Evolutionary conservation across 106 monocot genomes (phyloP).

Genomic region (Dendrobium catenatum): DNA sequence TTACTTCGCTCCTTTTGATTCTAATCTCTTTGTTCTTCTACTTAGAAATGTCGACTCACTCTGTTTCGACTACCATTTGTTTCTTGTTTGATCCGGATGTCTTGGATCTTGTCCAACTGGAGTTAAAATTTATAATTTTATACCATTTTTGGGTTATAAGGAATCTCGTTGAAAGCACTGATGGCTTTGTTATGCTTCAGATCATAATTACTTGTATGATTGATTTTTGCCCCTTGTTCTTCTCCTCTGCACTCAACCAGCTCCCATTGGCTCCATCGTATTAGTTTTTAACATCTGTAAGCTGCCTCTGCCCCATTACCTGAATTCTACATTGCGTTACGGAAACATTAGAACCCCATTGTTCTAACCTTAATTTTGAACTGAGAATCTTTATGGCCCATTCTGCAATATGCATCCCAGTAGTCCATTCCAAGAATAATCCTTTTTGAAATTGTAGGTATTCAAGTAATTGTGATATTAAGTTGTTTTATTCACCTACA

Average conservation of each 20-base stretch:
- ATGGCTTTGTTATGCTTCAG: background rate
- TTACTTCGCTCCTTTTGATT: background rate
- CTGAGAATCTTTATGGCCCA: background rate
- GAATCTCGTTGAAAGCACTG: too few relatives aligned
- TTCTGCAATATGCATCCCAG: background rate
- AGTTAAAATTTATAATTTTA: background rate
- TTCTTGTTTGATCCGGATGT: background rate
- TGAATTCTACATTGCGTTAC: background rate
- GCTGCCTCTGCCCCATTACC: too few relatives aligned
- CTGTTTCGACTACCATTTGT: background rate
- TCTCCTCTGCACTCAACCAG: too few relatives aligned
- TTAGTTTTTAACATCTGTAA: too few relatives aligned
- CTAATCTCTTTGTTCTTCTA: background rate
- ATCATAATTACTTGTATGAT: background rate
- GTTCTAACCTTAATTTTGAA: background rate
- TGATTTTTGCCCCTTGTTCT: background rate
- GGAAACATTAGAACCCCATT: too few relatives aligned
- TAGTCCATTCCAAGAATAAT: background rate
- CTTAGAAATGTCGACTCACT: background rate
- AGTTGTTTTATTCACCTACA: background rate
- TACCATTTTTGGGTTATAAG: background rate
- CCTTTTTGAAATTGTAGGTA: background rate
- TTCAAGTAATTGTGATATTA: background rate
- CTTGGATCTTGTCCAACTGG: conserved; percentile 1
- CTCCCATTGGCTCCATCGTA: too few relatives aligned